phyloP scores from a whole-genome alignment of 2,329 filamentous ascomycete genomes.

The Dissoconium aciculare region DNA sequence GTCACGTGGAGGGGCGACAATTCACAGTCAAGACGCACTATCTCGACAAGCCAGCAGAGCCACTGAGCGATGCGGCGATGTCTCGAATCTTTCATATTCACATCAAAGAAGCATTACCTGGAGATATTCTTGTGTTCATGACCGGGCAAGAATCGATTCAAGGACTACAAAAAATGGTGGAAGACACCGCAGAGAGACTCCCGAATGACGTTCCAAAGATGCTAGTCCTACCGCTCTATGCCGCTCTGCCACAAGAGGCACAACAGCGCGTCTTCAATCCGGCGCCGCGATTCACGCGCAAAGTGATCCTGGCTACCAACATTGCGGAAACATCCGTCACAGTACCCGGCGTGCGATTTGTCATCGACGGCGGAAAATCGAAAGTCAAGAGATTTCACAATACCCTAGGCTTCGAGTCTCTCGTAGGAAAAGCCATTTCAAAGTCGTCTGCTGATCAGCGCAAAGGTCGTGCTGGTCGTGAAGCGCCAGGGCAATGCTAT shows the following conservation, averaged over 20 bases:
- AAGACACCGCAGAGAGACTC: slow-evolving; percentile 61
- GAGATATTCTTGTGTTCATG: slow-evolving; percentile 83
- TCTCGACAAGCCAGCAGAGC: slow-evolving; percentile 55
- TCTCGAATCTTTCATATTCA: slow-evolving; percentile 79
- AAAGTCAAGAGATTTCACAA: slow-evolving; percentile 87
- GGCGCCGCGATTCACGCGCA: slow-evolving; percentile 59
- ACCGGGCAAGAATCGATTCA: slow-evolving; percentile 91
- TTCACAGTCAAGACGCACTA: slow-evolving; percentile 71
- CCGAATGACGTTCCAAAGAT: slow-evolving; percentile 34
- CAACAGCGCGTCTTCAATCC: slow-evolving; percentile 79
- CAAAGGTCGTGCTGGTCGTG: slow-evolving; percentile 81
- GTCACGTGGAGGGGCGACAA: slow-evolving; percentile 71
- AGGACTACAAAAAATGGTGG: slow-evolving; percentile 60
- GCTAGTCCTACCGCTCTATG: slow-evolving; percentile 67
- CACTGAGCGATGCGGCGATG: slow-evolving; percentile 68
- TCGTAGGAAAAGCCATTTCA: slow-evolving; percentile 80
- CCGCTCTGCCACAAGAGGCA: slow-evolving; percentile 70
- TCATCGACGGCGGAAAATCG: slow-evolving; percentile 83
- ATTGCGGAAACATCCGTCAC: slow-evolving; percentile 98
- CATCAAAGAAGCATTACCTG: slow-evolving; percentile 73
- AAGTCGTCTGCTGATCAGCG: slow-evolving; percentile 87
- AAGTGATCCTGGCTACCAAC: slow-evolving; percentile 85
- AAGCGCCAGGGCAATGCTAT: slow-evolving; percentile 79
- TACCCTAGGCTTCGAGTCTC: slow-evolving; percentile 72
- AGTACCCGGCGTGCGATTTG: slow-evolving; percentile 78